Percentiles rank a stretch among this genome's conserved stretches.
Conservation (phyloP, 495 filamentous ascomycete species). For the Chaetomium cochliodes region DNA sequence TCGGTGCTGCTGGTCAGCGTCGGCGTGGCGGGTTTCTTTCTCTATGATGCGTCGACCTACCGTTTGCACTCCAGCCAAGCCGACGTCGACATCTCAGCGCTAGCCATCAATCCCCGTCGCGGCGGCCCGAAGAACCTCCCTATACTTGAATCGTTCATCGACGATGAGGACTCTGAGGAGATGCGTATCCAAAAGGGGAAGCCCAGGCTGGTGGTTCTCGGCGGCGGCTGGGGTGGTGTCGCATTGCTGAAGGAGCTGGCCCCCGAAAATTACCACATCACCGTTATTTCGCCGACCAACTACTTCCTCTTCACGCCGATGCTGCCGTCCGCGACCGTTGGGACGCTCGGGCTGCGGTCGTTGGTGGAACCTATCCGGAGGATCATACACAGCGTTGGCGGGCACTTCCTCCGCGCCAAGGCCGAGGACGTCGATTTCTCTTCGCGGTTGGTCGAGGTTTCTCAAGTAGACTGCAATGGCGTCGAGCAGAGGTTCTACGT, state of each 20-base stretch:
- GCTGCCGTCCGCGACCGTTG: conserved; percentile 94
- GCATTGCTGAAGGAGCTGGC: conserved; percentile 87
- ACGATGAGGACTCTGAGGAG: conserved; percentile 76
- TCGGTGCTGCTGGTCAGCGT: conserved; percentile 46
- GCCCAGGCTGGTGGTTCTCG: conserved; percentile 86
- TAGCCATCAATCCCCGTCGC: conserved; percentile 74
- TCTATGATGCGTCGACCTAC: conserved; percentile 94
- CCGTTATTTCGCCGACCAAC: conserved; percentile 88
- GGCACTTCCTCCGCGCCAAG: conserved; percentile 84
- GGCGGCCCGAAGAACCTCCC: conserved; percentile 97
- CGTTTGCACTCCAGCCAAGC: conserved; percentile 58
- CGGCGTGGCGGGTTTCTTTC: conserved; percentile 76
- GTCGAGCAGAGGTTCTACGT: conserved; percentile 80
- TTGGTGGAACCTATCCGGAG: conserved; percentile 89
- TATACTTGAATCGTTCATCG: conserved; percentile 79
- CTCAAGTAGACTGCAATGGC: conserved; percentile 68
- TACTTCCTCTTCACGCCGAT: conserved; percentile 99
- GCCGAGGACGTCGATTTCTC: conserved; percentile 91
- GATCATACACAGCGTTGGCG: conserved; percentile 71
- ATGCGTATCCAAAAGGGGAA: conserved; percentile 73
- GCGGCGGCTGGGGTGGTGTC: conserved; percentile 94
- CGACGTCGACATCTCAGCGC: conserved; percentile 78
- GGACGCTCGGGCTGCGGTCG: conserved; percentile 85
- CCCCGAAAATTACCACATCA: conserved; percentile 89
- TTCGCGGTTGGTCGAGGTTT: conserved; percentile 82